Base-by-base conservation (phyloP, 2,329 filamentous ascomycete species). In the Triangularia verruculosa region DNA sequence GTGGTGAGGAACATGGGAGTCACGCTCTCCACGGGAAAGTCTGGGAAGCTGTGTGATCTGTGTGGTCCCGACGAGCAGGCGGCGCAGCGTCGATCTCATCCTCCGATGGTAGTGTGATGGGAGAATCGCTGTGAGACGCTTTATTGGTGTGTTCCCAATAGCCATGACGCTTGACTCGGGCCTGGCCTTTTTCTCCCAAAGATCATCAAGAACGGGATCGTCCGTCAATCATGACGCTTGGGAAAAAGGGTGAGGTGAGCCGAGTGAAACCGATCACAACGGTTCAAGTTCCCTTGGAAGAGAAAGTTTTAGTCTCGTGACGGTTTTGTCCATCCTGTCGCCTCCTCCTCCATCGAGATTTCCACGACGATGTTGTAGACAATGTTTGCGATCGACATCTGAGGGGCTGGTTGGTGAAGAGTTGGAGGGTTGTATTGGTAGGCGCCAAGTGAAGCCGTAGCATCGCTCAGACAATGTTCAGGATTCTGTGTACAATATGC, bases 151-250 rank as follows among this genome's bases (percentile, higher is more conserved):
- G 11, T n/a, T n/a, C n/a, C n/a, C n/a, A n/a, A 7, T 15, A n/a
- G 20, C 51, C 22, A 28, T 54, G 51, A 54, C 51, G 22, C 51
- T 28, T 13, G 39, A 52, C 13, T 25, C 13, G 9, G 34, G 25
- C 13, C 17, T 25, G 43, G n/a, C 11, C 17, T 47, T 28, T n/a
- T n/a, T n/a, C n/a, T n/a, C 22, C n/a, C 15, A 15, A 12, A 39
- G 55, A 57, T 43, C 55, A 32, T 7, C 30, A 15, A 28, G 12
- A 55, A 43, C 8, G 13, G 59, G 59, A 61, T 61, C 59, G 51
- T 25, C 59, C 2, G 59, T 39, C 25, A 55, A 54, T 56, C 59
- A 61, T 61, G 59, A 61, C 59, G 59, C 51, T 52, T 15, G 47
- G 22, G 32, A 7, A n/a, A n/a, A n/a, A 53, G 39, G 30, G 59